These are phyloP conservation scores for Penicillium malachiteum DNA, from an alignment of 495 filamentous ascomycete species.

Conservation along the genomic window DNA sequence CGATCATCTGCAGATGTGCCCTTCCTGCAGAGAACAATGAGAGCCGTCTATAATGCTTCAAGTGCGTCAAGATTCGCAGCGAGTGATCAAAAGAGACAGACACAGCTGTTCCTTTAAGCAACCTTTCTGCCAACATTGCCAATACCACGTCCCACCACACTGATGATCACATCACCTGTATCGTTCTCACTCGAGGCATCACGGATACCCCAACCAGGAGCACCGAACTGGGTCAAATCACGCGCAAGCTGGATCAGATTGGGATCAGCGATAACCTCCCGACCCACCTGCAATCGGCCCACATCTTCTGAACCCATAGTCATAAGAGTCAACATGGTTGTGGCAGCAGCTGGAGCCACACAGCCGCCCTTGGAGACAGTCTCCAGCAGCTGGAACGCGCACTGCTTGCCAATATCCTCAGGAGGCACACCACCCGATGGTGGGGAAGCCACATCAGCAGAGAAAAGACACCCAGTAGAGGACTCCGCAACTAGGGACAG, in stretches of 20 bases:
- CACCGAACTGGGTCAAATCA: constrained; percentile 81
- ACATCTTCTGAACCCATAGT: constrained; percentile 86
- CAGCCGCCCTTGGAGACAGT: constrained; percentile 78
- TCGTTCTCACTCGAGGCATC: constrained; percentile 66
- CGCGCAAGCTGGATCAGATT: constrained; percentile 74
- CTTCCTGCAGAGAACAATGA: constrained; percentile 1
- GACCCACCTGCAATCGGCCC: constrained; percentile 58
- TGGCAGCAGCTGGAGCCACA: constrained; percentile 64
- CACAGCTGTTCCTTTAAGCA: constrained; percentile 52
- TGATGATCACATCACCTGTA: constrained; percentile 73
- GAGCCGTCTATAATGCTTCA: not conserved
- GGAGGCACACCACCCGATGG: constrained; percentile 76
- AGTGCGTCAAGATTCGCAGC: not conserved
- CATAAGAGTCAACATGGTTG: constrained; percentile 83
- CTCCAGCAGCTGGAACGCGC: constrained; percentile 87
- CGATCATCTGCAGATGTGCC: constrained; percentile 1
- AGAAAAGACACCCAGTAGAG: constrained; percentile 78
- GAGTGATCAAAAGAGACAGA: not conserved
- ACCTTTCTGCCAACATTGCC: constrained; percentile 96
- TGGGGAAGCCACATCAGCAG: constrained; percentile 81
- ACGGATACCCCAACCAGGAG: constrained; percentile 82
- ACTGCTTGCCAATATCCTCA: constrained; percentile 85
- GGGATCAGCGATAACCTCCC: constrained; percentile 76
- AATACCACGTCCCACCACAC: constrained; percentile 89
- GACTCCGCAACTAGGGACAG: constrained; percentile 88